A percentile compares a stretch with the other conserved stretches of the same genome.
These are phyloP conservation scores for Eucalyptus albens DNA, from an alignment of 345 rosid species.

Conservation along the genomic window DNA sequence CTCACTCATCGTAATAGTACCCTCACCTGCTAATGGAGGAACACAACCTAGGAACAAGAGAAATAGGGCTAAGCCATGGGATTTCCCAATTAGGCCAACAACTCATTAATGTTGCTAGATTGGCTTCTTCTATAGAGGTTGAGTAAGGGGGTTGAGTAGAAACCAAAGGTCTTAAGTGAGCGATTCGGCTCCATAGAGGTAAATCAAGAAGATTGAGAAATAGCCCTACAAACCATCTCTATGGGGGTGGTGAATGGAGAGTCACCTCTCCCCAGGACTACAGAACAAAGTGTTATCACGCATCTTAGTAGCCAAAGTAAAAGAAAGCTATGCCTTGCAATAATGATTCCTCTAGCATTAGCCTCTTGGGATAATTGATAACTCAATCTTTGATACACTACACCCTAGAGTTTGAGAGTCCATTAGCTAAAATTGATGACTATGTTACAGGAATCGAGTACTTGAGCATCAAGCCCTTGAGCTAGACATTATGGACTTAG, in stretches of 20 bases:
- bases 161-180: too few species aligned
- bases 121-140: background rate
- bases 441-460: rapidly evolving
- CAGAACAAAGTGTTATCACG: rapidly evolving
- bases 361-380: background rate
- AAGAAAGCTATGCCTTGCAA: background rate
- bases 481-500: background rate
- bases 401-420: background rate
- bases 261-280: background rate
- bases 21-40: background rate
- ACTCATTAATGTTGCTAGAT: background rate
- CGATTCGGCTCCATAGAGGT: background rate
- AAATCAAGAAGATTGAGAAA: background rate
- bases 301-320: background rate
- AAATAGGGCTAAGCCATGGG: background rate
- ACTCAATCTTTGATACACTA: background rate
- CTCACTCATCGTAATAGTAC: background rate
- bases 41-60: background rate
- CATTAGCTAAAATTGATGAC: background rate
- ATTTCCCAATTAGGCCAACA: background rate
- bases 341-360: background rate
- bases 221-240: background rate
- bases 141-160: background rate
- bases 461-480: background rate
- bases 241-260: background rate